Conservation (phyloP, 257 asterid species). For the Penstemon eatonii region DNA sequence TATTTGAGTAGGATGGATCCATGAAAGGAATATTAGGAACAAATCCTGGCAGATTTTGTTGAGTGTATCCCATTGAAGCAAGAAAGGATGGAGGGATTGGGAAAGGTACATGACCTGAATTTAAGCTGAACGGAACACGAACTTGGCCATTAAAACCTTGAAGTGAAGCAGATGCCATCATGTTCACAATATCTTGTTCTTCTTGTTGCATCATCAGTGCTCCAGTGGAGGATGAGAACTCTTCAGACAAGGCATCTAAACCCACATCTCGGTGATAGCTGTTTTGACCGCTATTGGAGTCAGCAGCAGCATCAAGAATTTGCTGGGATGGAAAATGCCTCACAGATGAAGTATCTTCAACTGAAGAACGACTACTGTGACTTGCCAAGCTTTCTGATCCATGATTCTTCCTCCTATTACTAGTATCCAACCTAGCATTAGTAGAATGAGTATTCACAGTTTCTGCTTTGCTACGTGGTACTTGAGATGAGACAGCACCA, state of each 20-base stretch:
- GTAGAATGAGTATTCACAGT: slow-evolving; percentile 42
- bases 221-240: slow-evolving; percentile 53
- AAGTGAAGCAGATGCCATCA: slow-evolving; percentile 82
- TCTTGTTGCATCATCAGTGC: slow-evolving; percentile 66
- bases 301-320: slow-evolving; percentile 48
- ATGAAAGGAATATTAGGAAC: slow-evolving; percentile 51
- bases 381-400: slow-evolving; percentile 53
- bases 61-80: slow-evolving; percentile 76
- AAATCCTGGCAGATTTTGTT: slow-evolving; percentile 65
- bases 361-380: slow-evolving; percentile 47
- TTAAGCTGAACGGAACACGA: slow-evolving; percentile 62
- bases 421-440: slow-evolving; percentile 43
- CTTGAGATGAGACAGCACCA: slow-evolving; percentile 47
- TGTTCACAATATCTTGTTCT: slow-evolving; percentile 83
- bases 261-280: slow-evolving; percentile 52
- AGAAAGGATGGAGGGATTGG: slow-evolving; percentile 75
- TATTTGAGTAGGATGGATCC: slow-evolving; percentile 51
- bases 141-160: slow-evolving; percentile 71
- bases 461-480: slow-evolving; percentile 45
- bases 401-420: slow-evolving; percentile 48
- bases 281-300: slow-evolving; percentile 52
- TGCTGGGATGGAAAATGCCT: slow-evolving; percentile 48
- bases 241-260: slow-evolving; percentile 53
- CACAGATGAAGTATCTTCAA: slow-evolving; percentile 44
- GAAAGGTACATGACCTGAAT: slow-evolving; percentile 70